These are phyloP conservation scores for Physcomitrium patens DNA, from an alignment of 225 moss, liverwort and hornwort species.

Conservation along the genomic window DNA sequence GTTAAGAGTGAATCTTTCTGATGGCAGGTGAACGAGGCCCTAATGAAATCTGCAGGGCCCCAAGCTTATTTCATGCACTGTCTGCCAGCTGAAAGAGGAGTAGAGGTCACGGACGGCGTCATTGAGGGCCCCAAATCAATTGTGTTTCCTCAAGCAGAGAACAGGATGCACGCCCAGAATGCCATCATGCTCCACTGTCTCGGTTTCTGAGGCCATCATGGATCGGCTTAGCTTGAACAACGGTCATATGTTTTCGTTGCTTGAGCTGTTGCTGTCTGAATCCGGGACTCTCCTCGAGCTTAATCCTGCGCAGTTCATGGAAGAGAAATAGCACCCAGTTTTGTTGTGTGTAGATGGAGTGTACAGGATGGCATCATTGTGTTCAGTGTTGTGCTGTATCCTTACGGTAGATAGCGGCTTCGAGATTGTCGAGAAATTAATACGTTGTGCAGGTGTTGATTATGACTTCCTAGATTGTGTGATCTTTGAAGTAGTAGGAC, in stretches of 20 bases:
- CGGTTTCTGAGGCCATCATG: slow-evolving; percentile 38
- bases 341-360: slow-evolving; percentile 20
- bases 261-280: slow-evolving; percentile 1
- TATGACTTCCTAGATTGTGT: not conserved
- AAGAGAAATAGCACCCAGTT: slow-evolving; percentile 15
- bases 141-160: slow-evolving; percentile 81
- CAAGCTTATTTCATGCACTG: slow-evolving; percentile 77
- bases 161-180: slow-evolving; percentile 84
- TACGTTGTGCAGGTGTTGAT: not conserved
- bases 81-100: slow-evolving; percentile 79
- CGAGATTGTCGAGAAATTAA: not conserved
- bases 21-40: slow-evolving; percentile 65
- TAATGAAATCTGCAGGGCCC: slow-evolving; percentile 71
- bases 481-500: not conserved
- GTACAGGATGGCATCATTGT: not conserved
- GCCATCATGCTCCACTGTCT: slow-evolving; percentile 82
- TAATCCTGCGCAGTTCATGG: not conserved
- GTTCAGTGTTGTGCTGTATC: slow-evolving; percentile 14
- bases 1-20: not conserved
- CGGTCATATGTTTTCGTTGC: not conserved
- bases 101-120: slow-evolving; percentile 75
- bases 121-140: slow-evolving; percentile 74
- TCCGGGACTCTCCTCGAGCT: slow-evolving; percentile 1
- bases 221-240: slow-evolving; percentile 9
- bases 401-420: not conserved